These are phyloP conservation scores for Neodidymelliopsis sp. DNA, from an alignment of 2,329 filamentous ascomycete species.

Conservation along the genomic window DNA sequence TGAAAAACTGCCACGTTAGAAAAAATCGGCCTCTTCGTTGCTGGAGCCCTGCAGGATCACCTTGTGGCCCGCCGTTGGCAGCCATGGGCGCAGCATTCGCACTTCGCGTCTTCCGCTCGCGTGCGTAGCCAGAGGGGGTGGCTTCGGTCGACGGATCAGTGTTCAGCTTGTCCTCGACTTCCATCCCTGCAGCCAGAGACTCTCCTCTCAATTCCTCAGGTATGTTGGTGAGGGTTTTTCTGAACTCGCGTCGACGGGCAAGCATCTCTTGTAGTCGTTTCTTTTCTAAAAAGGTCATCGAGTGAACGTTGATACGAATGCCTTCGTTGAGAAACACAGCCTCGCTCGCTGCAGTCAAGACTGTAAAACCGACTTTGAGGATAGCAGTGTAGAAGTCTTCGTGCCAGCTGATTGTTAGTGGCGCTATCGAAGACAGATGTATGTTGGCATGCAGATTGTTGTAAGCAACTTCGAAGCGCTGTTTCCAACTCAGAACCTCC, in stretches of 20 bases:
- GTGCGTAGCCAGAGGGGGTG: conserved; percentile 63
- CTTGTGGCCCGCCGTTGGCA: conserved; percentile 40
- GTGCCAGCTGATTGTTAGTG: conserved; percentile 79
- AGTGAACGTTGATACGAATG: conserved; percentile 72
- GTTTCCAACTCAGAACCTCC: conserved; percentile 56
- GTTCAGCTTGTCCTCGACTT: conserved; percentile 46
- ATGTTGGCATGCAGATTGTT: conserved; percentile 92
- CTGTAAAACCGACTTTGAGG: conserved; percentile 83
- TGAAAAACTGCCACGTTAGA: conserved; percentile 76
- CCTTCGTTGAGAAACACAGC: conserved; percentile 96
- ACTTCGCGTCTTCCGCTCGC: conserved; percentile 70
- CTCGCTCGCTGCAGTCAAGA: conserved; percentile 92
- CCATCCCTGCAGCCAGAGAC: conserved; percentile 46
- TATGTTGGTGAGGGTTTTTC: conserved; percentile 47
- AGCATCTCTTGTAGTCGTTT: conserved; percentile 82
- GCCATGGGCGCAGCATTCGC: conserved; percentile 31
- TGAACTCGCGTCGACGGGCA: conserved; percentile 50
- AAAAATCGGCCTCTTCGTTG: conserved; percentile 82
- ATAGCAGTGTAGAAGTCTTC: conserved; percentile 97
- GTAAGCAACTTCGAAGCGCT: conserved; percentile 75
- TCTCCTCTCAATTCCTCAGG: conserved; percentile 54
- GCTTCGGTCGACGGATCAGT: conserved; percentile 39
- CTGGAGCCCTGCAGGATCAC: conserved; percentile 76
- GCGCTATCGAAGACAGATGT: conserved; percentile 70
- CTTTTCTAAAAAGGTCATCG: conserved; percentile 90